Conservation (phyloP, 352 stramenopile genomes). For the Phytophthora europaea region DNA sequence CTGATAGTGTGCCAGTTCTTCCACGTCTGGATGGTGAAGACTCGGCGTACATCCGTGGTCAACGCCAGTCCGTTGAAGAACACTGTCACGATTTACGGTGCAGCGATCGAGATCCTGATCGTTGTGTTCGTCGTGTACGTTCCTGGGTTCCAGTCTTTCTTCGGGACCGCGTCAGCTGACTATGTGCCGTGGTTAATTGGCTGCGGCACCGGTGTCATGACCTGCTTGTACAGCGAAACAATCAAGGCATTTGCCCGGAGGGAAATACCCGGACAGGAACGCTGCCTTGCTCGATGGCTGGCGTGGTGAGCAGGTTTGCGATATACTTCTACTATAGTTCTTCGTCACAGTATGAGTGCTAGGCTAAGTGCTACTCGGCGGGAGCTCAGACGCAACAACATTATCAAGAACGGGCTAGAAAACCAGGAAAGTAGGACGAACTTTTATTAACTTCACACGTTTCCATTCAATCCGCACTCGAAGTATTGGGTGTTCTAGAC, state of each 20-base stretch:
- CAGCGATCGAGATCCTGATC: constrained; percentile 49
- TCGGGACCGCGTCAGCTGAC: constrained; percentile 42
- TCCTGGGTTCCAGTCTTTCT: constrained; percentile 52
- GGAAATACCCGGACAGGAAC: constrained; percentile 35
- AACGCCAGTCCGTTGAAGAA: constrained; percentile 82
- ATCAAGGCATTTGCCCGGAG: constrained; percentile 46
- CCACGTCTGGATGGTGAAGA: constrained; percentile 90
- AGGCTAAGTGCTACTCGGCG: too few relatives aligned
- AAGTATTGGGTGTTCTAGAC: too few relatives aligned
- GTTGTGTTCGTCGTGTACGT: constrained; percentile 62
- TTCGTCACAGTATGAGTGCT: too few relatives aligned
- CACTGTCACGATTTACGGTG: constrained; percentile 78
- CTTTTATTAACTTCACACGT: too few relatives aligned
- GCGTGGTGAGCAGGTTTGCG: constrained; percentile 29
- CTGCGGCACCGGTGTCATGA: constrained; percentile 40
- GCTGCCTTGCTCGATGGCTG: constrained; percentile 25
- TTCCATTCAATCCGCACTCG: too few relatives aligned
- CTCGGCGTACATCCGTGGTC: constrained; percentile 74
- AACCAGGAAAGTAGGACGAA: too few relatives aligned
- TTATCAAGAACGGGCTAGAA: too few relatives aligned
- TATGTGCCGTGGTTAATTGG: constrained; percentile 64
- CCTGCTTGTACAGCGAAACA: constrained; percentile 50
- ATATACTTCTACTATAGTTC: too few relatives aligned
- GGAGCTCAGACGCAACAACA: too few relatives aligned
- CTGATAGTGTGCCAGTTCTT: constrained; percentile 87